phyloP scores from a whole-genome alignment of 1,284 basidiomycete genomes.

The Inonotus obliquus region DNA sequence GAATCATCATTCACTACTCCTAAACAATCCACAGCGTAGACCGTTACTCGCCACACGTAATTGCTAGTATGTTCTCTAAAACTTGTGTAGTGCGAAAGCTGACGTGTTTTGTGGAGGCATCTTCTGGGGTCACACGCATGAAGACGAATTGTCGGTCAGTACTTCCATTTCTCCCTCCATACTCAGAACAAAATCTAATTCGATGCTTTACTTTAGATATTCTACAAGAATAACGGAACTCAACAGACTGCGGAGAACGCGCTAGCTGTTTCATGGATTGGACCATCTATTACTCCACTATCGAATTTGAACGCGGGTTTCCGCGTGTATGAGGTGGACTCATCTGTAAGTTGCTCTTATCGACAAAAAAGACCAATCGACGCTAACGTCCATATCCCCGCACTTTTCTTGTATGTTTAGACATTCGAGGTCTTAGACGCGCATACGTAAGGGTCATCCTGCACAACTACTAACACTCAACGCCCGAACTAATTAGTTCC shows the following conservation, averaged over 20 bases:
- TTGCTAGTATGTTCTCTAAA: conserved; percentile 51
- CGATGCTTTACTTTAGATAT: conserved; percentile 50
- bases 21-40: conserved; percentile 53
- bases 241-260: conserved; percentile 52
- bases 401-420: conserved; percentile 30
- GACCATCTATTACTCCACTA: conserved; percentile 67
- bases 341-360: conserved; percentile 42
- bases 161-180: not conserved
- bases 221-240: conserved; percentile 72
- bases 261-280: conserved; percentile 57
- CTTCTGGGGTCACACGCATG: conserved; percentile 80
- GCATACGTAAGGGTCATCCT: conserved; percentile 51
- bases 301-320: conserved; percentile 77
- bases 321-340: conserved; percentile 76
- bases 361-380: too few species aligned
- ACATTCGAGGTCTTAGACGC: conserved; percentile 73
- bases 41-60: conserved; percentile 71
- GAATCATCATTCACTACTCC: not conserved
- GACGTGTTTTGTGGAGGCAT: conserved; percentile 40
- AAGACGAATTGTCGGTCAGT: conserved; percentile 68
- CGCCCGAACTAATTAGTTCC: not conserved
- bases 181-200: not conserved
- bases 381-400: not conserved
- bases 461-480: not conserved
- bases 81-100: not conserved